Percentiles rank a stretch among this genome's conserved stretches.
phyloP scores from a whole-genome alignment of 1,139 yeast genomes.

The Citeromyces hawaiiensis region DNA sequence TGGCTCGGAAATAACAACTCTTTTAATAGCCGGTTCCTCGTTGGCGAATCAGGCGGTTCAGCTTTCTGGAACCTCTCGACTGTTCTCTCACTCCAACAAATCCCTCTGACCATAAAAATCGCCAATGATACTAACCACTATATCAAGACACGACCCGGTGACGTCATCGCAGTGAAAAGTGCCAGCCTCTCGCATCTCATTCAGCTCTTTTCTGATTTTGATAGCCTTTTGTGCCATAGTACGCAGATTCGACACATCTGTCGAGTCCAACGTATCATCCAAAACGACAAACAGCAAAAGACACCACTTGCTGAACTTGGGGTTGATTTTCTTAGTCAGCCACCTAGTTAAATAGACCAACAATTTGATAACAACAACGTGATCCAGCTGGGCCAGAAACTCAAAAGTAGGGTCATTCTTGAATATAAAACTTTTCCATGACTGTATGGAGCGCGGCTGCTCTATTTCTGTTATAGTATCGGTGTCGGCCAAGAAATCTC shows the following conservation, averaged over 20 bases:
- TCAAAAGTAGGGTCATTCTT: conserved; percentile 13
- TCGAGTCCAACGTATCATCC: conserved; percentile 20
- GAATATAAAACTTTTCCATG: conserved; percentile 17
- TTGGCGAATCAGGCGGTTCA: too few species aligned
- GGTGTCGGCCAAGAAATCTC: conserved; percentile 11
- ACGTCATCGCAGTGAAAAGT: conserved; percentile 1
- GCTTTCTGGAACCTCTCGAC: too few species aligned
- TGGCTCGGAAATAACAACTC: too few species aligned
- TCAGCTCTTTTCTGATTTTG: conserved; percentile 11
- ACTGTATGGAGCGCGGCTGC: conserved; percentile 14
- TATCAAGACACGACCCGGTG: conserved; percentile 11
- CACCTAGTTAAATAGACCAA: conserved; percentile 17
- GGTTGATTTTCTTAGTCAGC: conserved; percentile 13
- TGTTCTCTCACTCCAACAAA: conserved; percentile 8
- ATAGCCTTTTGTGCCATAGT: conserved; percentile 23
- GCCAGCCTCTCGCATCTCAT: conserved; percentile 11
- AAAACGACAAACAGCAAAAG: conserved; percentile 21
- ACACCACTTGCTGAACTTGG: conserved; percentile 20
- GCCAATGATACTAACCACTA: conserved; percentile 17
- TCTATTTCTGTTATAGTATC: neutral
- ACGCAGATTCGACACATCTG: conserved; percentile 24
- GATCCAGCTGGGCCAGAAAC: conserved; percentile 13
- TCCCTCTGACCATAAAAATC: conserved; percentile 21
- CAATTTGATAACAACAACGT: conserved; percentile 11
- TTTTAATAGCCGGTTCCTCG: too few species aligned